Percentiles rank a stretch among this genome's conserved stretches.
Evolutionary conservation across 306 rosid genomes (phyloP).

Genomic region (Gastrolobium bilobum): DNA sequence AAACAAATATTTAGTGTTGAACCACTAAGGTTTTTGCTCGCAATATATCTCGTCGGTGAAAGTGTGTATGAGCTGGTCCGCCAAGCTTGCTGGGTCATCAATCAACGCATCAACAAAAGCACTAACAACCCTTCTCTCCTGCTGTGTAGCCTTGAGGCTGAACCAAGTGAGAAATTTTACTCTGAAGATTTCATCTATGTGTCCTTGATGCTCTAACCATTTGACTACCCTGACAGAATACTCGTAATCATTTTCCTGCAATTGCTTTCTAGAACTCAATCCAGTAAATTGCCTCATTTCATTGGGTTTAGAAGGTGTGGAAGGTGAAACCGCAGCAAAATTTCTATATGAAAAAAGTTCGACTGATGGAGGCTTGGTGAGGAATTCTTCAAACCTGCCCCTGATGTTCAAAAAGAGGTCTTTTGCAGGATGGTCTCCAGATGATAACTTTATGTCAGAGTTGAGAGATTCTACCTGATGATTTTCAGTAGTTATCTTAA

Average conservation of each 20-base stretch:
- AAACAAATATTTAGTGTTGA: slow-evolving; percentile 44
- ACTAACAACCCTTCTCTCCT: slow-evolving; percentile 87
- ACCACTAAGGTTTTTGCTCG: slow-evolving; percentile 59
- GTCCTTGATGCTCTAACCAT: slow-evolving; percentile 77
- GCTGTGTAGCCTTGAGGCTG: slow-evolving; percentile 84
- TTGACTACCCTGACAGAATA: slow-evolving; percentile 83
- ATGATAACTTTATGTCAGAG: slow-evolving; percentile 57
- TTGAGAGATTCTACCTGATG: slow-evolving; percentile 62
- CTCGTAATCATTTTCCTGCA: slow-evolving; percentile 74
- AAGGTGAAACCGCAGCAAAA: slow-evolving; percentile 63
- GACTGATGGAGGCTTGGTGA: slow-evolving; percentile 51
- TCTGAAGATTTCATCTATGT: slow-evolving; percentile 75
- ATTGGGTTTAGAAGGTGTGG: slow-evolving; percentile 70
- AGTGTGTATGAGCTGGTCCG: slow-evolving; percentile 83
- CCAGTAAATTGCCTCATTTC: slow-evolving; percentile 54
- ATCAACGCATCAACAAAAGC: slow-evolving; percentile 82
- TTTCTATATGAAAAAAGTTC: slow-evolving; percentile 47
- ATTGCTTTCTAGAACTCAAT: slow-evolving; percentile 56
- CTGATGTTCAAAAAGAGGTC: slow-evolving; percentile 42
- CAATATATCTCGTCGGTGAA: slow-evolving; percentile 76
- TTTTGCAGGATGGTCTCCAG: slow-evolving; percentile 50
- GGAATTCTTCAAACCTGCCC: slow-evolving; percentile 60
- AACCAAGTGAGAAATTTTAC: slow-evolving; percentile 94
- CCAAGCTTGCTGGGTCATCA: slow-evolving; percentile 91
- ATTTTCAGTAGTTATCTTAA: slow-evolving; percentile 48